Base-by-base conservation (phyloP, 2,329 filamentous ascomycete genomes). In the Helotiales sp. region DNA sequence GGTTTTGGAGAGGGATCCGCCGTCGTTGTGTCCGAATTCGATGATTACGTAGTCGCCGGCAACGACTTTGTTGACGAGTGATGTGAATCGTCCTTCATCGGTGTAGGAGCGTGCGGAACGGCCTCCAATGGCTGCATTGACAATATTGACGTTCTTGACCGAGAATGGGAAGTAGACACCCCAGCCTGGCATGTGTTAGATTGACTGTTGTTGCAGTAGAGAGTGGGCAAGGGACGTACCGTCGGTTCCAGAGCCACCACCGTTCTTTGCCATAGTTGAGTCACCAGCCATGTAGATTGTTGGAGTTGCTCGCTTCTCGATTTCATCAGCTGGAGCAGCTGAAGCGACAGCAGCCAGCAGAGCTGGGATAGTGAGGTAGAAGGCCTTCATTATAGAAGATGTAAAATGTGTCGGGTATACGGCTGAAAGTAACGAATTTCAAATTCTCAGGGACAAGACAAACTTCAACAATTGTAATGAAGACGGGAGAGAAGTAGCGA, bases 21-120 rank as follows among this genome's bases (percentile, higher is more conserved):
- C 89, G 71, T 92, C 90, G 72, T 92, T 92, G 80, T 92, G 89
- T 0, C 90, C 89, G 73, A 92, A 75, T 43, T 74, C 83, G 28
- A 91, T 80, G 52, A 91, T 80, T 28, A 91, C 88, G 22, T 81
- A 83, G 62, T 75, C 74, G 11, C 74, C 74, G 13, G 70, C 34
- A 6, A 70, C 63, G 15, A 74, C 84, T 71, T 26, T 73, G 34
- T 82, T 78, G 55, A 85, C 83, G 61, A 92, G 84, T 0, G 81
- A 81, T 17, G 82, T 77, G 79, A 92, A 92, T 15, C 87, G 86
- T 8, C 86, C 87, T 78, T 92, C 89, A 57, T 87, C 84, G 1
- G 85, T 89, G 78, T 84, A 92, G 24, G 87, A 90, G 55, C 89
- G 84, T 1, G 89, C 88, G 28, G 85, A 89, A 59, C 89, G 86